Base-by-base conservation (phyloP, 352 stramenopile genomes). In the Peronospora farinosa region DNA sequence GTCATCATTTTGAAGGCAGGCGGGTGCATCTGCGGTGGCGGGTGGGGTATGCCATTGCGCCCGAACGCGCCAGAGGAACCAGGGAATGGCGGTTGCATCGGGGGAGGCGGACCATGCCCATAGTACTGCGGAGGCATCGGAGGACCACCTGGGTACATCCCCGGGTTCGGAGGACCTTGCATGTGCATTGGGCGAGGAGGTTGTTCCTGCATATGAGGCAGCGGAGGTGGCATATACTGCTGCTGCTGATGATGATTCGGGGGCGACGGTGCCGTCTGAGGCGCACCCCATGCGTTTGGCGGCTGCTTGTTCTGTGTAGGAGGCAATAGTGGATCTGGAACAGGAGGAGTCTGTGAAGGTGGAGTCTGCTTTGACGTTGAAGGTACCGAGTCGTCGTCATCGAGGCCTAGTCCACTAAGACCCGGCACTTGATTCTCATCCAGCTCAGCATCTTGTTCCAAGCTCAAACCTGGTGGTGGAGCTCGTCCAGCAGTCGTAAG, bases 1-100 rank as follows among this genome's bases (percentile, higher is more conserved):
- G 74, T 89, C 82, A 93, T 93, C 72, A 93, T 86, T 63, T 91
- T 86, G 48, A 88, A 92, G 5, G 43, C 38, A 38, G 72, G 73
- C 9, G 60, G 60, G 2, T 69, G 65, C 65, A 81, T 78, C 1
- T 65, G 59, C 12, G 67, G 68, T 8, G 63, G 63, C 1, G 54
- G 61, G 28, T 57, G 54, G 2, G 41, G 58, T 40, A 58, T 40
- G 2, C 51, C 51, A 28, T 54, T 53, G 15, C 43, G 47, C 31
- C 55, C 60, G 40, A 51, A 65, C 3, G 54, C 40, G 15, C 49
- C 60, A 40, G 60, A 49, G 8, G 39, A 51, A 15, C 56, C 61
- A 38, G 41, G 42, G 40, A 66, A 69, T n/a, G 56, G 61, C 17
- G 61, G 51, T 5, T 35, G 51, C 61, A 69, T 60, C 27, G 51